Percentiles rank a stretch among this genome's conserved stretches.
phyloP scores from a whole-genome alignment of 371 early-diverging fungal genomes.

The Mucor circinelloides region DNA sequence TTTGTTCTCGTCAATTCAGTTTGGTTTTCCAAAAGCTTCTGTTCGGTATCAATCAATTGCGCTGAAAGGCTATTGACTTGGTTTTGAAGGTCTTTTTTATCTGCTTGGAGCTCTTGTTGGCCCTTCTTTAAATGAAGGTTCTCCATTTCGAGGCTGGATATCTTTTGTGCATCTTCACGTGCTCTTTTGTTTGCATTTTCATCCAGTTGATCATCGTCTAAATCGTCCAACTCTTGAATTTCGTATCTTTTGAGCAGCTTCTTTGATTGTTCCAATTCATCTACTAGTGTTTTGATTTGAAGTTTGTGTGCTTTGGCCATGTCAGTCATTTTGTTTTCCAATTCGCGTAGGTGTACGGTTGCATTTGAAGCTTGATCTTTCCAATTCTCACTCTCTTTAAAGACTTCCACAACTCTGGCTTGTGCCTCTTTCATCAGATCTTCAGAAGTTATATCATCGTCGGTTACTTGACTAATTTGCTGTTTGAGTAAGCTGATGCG shows the following conservation, averaged over 20 bases:
- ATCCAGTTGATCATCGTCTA: not conserved
- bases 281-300: conserved; percentile 6
- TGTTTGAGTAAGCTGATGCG: not conserved
- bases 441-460: conserved; percentile 7
- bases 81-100: not conserved
- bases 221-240: not conserved
- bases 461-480: not conserved
- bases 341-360: not conserved
- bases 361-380: conserved; percentile 4
- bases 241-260: not conserved
- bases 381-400: conserved; percentile 9
- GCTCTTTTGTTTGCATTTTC: not conserved
- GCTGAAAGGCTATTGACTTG: not conserved
- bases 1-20: not conserved
- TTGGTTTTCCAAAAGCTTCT: not conserved
- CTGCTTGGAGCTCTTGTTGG: not conserved
- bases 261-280: conserved; percentile 11
- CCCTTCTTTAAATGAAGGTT: not conserved
- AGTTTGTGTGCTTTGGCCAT: not conserved
- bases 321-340: conserved; percentile 17
- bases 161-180: not conserved
- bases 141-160: not conserved
- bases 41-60: not conserved
- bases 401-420: conserved; percentile 1
- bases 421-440: conserved; percentile 19